Evolutionary conservation across 768 basidiomycete genomes (phyloP), one percentile per base, ranked within the genome.

Genomic region (Boletus rufocinnamomeus): DNA sequence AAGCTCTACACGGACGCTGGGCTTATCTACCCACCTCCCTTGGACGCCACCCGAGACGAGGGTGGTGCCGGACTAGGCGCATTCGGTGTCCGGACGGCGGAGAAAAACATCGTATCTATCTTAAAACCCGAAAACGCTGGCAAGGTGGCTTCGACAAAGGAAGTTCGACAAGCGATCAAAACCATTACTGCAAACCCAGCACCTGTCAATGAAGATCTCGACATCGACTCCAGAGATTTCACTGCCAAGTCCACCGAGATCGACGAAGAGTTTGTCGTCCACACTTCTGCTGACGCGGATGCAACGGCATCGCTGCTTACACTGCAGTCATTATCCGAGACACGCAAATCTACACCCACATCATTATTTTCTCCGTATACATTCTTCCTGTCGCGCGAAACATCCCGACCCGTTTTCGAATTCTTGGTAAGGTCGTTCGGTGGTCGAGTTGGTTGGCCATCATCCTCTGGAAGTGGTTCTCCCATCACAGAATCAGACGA

Each of bases 1-100:
- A 97, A 96, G 77, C 84, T 99, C n/a, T 99, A 94, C 77, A 88
- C 91, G n/a, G 95, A 98, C 69, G 82, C 82, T 38, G 91, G 91
- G 61, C 80, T 98, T 49, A 85, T 93, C 28, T 99, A 99, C 69
- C 97, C 97, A n/a, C 96, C 97, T 0, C 90, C 93, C 14, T 70
- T 97, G 59, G 95, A 99, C 69, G 66, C 74, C 34, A 82, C 80
- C 63, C 91, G 91, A 68, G 92, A 96, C 66, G 95, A 95, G 68
- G 79, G 78, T 50, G 90, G 82, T 16, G 95, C 94, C 19, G 93
- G 94, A 8, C 83, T 98, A 38, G 93, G 91, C 48, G 95, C 96
- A 4, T 90, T 95, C 73, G 83, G 76, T 62, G 77, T 99, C 28
- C 82, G 91, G 76, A 79, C 82, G 62, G 72, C 70, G n/a, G 67